These are phyloP conservation scores for Yamagishiella unicocca DNA, from an alignment of 139 green algal species.

Conservation along the genomic window DNA sequence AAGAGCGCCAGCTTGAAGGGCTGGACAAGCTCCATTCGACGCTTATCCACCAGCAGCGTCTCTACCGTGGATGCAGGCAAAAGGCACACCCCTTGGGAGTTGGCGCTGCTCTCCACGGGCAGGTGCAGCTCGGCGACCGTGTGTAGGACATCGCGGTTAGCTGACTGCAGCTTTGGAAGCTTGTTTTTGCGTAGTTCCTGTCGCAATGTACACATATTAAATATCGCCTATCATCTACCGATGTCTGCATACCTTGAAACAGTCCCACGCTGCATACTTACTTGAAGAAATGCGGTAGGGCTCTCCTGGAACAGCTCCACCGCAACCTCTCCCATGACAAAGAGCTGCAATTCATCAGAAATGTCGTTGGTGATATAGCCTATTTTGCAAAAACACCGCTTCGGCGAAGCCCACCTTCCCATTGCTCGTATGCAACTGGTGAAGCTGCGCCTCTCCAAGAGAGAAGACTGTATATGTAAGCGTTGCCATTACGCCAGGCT, in stretches of 20 bases:
- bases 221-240: not conserved
- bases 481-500: slow-evolving; percentile 18
- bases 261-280: no score
- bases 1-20: slow-evolving; percentile 87
- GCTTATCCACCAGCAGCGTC: slow-evolving; percentile 73
- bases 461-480: slow-evolving; percentile 79
- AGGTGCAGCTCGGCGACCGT: slow-evolving; percentile 76
- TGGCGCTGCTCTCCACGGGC: slow-evolving; percentile 71
- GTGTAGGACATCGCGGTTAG: slow-evolving; percentile 66
- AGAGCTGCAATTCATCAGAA: slow-evolving; percentile 73
- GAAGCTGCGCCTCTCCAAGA: slow-evolving; percentile 72
- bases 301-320: slow-evolving; percentile 83
- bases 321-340: slow-evolving; percentile 83
- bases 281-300: slow-evolving; percentile 80
- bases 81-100: slow-evolving; percentile 62
- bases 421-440: slow-evolving; percentile 76
- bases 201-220: not conserved
- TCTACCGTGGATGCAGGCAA: slow-evolving; percentile 78
- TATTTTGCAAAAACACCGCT: not conserved
- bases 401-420: slow-evolving; percentile 62
- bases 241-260: not conserved
- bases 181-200: slow-evolving; percentile 82
- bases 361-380: not conserved
- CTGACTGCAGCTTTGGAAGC: slow-evolving; percentile 68
- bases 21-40: slow-evolving; percentile 77